Percentiles rank a stretch among this genome's conserved stretches.
These are phyloP conservation scores for Aspergillus eucalypticola DNA, from an alignment of 2,329 filamentous ascomycete species.

Conservation along the genomic window DNA sequence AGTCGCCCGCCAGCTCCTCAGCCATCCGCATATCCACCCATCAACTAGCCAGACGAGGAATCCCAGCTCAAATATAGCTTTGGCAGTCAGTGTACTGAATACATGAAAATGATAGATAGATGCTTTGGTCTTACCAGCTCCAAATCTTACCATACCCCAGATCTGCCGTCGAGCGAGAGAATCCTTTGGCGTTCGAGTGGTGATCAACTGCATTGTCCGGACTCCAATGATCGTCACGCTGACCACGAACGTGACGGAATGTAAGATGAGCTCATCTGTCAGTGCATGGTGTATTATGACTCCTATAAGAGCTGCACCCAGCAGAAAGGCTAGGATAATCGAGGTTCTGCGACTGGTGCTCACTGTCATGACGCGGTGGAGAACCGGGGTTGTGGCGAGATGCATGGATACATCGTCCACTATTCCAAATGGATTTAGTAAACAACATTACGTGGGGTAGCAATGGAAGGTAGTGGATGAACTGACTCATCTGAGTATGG, in stretches of 20 bases:
- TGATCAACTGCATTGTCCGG: conserved; percentile 17
- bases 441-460: not conserved
- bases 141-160: conserved; percentile 24
- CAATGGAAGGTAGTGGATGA: not conserved
- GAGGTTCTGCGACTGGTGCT: conserved; percentile 14
- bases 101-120: too few species aligned
- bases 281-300: conserved; percentile 18
- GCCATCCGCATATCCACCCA: conserved; percentile 21
- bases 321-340: conserved; percentile 1
- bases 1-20: conserved; percentile 19
- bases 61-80: conserved; percentile 23
- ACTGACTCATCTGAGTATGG: conserved; percentile 31
- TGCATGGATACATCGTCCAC: conserved; percentile 29
- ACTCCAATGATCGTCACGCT: conserved; percentile 19
- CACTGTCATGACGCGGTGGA: conserved; percentile 23
- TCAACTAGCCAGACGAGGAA: conserved; percentile 30
- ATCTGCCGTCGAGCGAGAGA: conserved; percentile 18
- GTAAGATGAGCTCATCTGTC: conserved; percentile 24
- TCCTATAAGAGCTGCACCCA: not conserved
- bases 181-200: conserved; percentile 7
- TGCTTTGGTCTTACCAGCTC: conserved; percentile 11
- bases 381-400: conserved; percentile 23
- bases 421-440: not conserved
- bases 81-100: not conserved
- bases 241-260: conserved; percentile 18